These are phyloP conservation scores for Penicillium sclerotigenum DNA, from an alignment of 2,329 filamentous ascomycete genomes.

Conservation along the genomic window DNA sequence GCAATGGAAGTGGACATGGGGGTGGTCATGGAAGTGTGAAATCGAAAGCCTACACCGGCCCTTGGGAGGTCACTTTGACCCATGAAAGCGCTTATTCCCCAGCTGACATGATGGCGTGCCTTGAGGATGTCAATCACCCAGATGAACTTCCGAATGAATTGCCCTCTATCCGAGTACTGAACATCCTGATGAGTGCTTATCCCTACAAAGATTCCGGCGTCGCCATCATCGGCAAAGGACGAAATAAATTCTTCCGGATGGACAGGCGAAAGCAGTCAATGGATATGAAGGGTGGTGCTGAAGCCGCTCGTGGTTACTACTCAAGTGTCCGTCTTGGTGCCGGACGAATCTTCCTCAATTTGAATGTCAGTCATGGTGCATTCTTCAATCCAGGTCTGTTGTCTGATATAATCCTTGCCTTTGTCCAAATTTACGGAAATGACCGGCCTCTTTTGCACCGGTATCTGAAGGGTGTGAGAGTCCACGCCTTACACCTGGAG, in stretches of 20 bases:
- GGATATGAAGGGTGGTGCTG: slow-evolving; percentile 11
- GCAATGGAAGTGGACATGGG: not conserved
- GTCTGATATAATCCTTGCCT: not conserved
- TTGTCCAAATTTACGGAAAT: not conserved
- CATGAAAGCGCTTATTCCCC: not conserved
- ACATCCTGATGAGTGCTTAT: slow-evolving; percentile 18
- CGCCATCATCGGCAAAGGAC: slow-evolving; percentile 13
- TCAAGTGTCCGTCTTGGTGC: slow-evolving; percentile 19
- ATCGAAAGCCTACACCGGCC: not conserved
- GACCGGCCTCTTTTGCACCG: not conserved
- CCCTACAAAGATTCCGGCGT: slow-evolving; percentile 4
- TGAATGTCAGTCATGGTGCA: slow-evolving; percentile 22
- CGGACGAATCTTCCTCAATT: slow-evolving; percentile 15
- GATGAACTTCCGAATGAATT: not conserved
- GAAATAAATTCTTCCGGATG: slow-evolving; percentile 20
- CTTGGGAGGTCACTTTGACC: not conserved
- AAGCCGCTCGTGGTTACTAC: slow-evolving; percentile 20
- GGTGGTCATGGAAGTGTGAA: not conserved
- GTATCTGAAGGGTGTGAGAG: slow-evolving; percentile 13
- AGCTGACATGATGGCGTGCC: not conserved
- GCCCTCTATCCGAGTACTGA: slow-evolving; percentile 11
- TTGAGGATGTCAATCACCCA: not conserved
- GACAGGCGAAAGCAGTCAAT: slow-evolving; percentile 5
- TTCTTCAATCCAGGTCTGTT: slow-evolving; percentile 10
- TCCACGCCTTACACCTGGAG: slow-evolving; percentile 11